Conservation (phyloP, 495 filamentous ascomycete species). For the Penicillium turbatum region DNA sequence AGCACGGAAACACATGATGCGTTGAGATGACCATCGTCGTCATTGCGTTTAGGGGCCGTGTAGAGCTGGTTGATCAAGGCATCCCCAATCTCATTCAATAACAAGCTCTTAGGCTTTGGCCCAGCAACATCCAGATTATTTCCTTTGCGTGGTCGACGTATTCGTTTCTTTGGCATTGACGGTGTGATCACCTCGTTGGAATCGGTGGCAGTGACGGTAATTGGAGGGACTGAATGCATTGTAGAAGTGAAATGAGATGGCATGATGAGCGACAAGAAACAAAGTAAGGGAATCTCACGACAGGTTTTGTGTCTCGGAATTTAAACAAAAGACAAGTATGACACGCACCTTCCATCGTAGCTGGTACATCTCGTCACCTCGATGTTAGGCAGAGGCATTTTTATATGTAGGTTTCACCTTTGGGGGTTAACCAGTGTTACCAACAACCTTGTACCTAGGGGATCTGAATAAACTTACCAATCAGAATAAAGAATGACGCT, state of each 20-base stretch:
- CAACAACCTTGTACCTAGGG: not conserved
- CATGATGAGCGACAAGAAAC: not conserved
- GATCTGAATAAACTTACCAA: not conserved
- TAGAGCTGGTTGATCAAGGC: slow-evolving; percentile 20
- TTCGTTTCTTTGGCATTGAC: slow-evolving; percentile 16
- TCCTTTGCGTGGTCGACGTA: slow-evolving; percentile 9
- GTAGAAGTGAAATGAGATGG: not conserved
- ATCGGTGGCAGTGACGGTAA: not conserved
- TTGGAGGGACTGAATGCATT: not conserved
- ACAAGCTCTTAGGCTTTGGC: slow-evolving; percentile 6
- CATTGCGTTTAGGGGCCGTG: slow-evolving; percentile 1
- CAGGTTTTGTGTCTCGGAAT: not conserved
- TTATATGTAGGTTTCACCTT: not conserved
- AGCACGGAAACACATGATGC: slow-evolving; percentile 10
- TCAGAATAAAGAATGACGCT: not conserved
- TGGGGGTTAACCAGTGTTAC: not conserved
- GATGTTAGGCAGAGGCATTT: not conserved
- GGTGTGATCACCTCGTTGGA: not conserved
- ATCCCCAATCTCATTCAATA: slow-evolving; percentile 25
- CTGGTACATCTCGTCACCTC: not conserved
- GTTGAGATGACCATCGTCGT: not conserved
- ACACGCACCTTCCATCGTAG: not conserved
- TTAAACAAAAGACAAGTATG: not conserved
- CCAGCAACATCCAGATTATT: slow-evolving; percentile 2
- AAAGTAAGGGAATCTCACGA: no score